Conservation (phyloP, 441 rosid genomes). For the Capsella rubella region DNA sequence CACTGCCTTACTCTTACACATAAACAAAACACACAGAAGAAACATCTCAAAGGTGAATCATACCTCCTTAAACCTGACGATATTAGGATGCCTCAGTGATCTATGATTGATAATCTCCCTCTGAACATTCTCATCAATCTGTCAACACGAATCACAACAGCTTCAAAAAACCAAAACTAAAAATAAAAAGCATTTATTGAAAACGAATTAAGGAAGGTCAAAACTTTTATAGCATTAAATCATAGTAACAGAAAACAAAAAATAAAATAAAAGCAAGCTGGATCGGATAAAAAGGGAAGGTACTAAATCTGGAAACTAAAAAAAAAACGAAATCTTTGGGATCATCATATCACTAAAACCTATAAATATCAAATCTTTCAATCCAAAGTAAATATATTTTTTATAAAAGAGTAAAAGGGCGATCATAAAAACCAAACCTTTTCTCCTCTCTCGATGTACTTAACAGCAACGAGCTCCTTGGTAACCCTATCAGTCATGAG, state of each 20-base stretch:
- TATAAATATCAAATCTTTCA: conserved; percentile 2
- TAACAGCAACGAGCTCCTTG: conserved; percentile 72
- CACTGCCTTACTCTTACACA: neutral
- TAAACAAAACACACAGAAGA: neutral
- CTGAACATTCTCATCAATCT: conserved; percentile 77
- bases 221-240: conserved; percentile 6
- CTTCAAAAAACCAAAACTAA: neutral
- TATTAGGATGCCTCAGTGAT: conserved; percentile 72
- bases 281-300: conserved; percentile 9
- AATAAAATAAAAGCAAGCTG: neutral
- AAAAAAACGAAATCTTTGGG: conserved; percentile 17
- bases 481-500: conserved; percentile 67
- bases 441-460: conserved; percentile 79
- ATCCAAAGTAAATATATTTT: neutral
- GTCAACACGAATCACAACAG: conserved; percentile 36
- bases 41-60: neutral
- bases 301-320: conserved; percentile 41
- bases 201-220: neutral
- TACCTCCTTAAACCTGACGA: conserved; percentile 75
- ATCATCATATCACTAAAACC: conserved; percentile 18
- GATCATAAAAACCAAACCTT: conserved; percentile 45
- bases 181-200: conserved; percentile 9
- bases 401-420: neutral
- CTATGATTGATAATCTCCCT: conserved; percentile 83
- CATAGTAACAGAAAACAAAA: conserved; percentile 4